A percentile compares a stretch with the other conserved stretches of the same genome.
These are phyloP conservation scores for Pseudogymnoascus sp. DNA, from an alignment of 2,329 filamentous ascomycete species.

Conservation along the genomic window DNA sequence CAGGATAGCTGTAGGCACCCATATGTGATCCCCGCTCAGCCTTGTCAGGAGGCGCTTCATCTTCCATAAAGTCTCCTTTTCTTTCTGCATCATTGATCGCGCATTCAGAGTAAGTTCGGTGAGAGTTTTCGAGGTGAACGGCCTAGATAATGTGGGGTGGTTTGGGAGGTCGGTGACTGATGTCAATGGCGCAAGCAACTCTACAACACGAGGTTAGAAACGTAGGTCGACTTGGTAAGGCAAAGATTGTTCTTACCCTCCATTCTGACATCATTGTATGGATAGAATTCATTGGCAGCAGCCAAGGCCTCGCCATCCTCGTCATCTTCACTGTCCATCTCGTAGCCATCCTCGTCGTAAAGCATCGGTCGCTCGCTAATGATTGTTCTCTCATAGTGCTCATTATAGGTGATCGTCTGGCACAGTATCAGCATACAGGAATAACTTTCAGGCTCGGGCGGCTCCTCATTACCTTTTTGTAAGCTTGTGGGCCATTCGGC, in stretches of 20 bases:
- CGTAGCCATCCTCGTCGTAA: conserved; percentile 71
- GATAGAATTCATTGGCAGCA: conserved; percentile 61
- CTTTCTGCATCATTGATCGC: conserved; percentile 64
- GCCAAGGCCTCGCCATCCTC: conserved; percentile 53
- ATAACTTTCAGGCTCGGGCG: not conserved
- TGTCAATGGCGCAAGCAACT: conserved; percentile 67
- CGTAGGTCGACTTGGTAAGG: not conserved
- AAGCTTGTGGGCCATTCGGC: conserved; percentile 57
- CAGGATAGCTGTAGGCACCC: conserved; percentile 54
- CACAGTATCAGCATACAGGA: conserved; percentile 15
- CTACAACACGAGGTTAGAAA: conserved; percentile 38
- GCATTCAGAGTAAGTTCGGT: conserved; percentile 63
- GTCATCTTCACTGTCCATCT: conserved; percentile 65
- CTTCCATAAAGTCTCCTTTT: conserved; percentile 64
- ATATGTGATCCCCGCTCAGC: conserved; percentile 66
- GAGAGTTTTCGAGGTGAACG: conserved; percentile 67
- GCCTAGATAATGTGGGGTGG: conserved; percentile 66
- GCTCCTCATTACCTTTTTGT: conserved; percentile 54
- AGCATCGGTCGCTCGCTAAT: conserved; percentile 66
- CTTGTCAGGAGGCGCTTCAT: conserved; percentile 67
- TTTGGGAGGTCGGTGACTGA: conserved; percentile 65
- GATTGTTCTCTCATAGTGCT: conserved; percentile 58
- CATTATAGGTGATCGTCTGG: conserved; percentile 65
- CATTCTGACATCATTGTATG: conserved; percentile 63
- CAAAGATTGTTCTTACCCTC: conserved; percentile 48